Evolutionary conservation across 2,329 filamentous ascomycete species (phyloP).

Genomic region (Cercospora zeina): DNA sequence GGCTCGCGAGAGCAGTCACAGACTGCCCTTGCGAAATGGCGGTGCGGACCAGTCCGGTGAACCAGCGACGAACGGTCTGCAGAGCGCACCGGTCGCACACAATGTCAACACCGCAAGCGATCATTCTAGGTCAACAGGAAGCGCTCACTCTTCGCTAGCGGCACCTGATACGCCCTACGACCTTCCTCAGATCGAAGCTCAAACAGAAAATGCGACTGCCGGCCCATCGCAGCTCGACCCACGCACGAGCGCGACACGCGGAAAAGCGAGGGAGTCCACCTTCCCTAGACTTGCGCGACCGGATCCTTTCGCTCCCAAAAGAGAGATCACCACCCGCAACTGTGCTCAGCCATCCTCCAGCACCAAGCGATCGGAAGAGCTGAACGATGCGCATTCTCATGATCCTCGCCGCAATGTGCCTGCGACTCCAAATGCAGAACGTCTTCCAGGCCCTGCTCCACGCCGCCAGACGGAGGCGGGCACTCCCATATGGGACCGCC

Average conservation of each 20-base stretch:
- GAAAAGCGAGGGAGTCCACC: conserved; percentile 6
- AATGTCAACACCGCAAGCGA: background rate
- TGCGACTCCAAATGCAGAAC: background rate
- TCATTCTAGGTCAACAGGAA: background rate
- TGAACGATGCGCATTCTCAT: background rate
- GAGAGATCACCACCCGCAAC: conserved; percentile 13
- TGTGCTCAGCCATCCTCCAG: background rate
- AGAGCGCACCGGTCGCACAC: background rate
- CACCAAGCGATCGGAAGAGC: background rate
- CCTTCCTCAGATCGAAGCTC: background rate
- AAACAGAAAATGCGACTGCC: background rate
- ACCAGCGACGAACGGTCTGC: background rate
- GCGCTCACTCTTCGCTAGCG: background rate
- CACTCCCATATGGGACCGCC: conserved; percentile 1
- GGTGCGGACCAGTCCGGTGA: background rate
- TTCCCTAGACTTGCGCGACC: conserved; percentile 17
- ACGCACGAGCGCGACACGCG: background rate
- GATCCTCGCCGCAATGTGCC: background rate
- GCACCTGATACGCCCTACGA: background rate
- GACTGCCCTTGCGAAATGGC: background rate
- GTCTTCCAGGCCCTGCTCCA: background rate
- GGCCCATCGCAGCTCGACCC: background rate
- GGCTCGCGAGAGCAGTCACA: conserved; percentile 1
- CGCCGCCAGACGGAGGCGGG: background rate
- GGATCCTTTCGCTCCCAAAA: conserved; percentile 17